phyloP scores from a whole-genome alignment of 1,139 yeast species.

The Hemisphaericaspora xylofermentans region DNA sequence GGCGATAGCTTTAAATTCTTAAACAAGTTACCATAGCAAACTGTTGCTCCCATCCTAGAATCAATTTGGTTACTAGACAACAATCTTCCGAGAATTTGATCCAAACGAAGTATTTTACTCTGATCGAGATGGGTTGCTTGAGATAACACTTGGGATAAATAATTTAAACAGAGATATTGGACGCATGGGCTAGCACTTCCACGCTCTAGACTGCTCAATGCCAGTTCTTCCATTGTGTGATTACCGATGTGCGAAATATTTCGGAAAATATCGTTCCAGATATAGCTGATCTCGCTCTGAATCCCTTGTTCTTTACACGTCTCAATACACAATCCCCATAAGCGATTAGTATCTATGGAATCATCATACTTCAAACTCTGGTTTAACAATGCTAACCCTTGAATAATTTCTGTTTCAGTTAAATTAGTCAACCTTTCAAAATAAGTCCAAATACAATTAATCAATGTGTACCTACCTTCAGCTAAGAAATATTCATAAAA shows the following conservation, averaged over 20 bases:
- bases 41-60: constrained; percentile 39
- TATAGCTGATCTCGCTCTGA: constrained; percentile 11
- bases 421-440: constrained; percentile 8
- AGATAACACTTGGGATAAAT: constrained; percentile 9
- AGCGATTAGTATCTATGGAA: constrained; percentile 8
- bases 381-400: constrained; percentile 13
- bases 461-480: constrained; percentile 26
- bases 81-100: constrained; percentile 25
- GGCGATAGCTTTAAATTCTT: constrained; percentile 18
- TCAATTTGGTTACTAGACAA: constrained; percentile 36
- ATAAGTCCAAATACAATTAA: constrained; percentile 22
- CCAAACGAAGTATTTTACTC: constrained; percentile 18
- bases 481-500: constrained; percentile 25
- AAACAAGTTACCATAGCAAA: constrained; percentile 40
- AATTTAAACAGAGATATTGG: constrained; percentile 11
- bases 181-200: constrained; percentile 2
- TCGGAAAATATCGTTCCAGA: constrained; percentile 13
- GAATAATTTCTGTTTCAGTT: constrained; percentile 2
- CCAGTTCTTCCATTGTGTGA: constrained; percentile 7
- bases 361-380: constrained; percentile 10
- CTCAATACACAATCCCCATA: constrained; percentile 8
- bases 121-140: constrained; percentile 7
- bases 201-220: constrained; percentile 10
- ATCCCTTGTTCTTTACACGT: constrained; percentile 7
- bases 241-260: constrained; percentile 1